Percentiles rank a stretch among this genome's conserved stretches.
phyloP scores from a whole-genome alignment of 1,284 basidiomycete species.

The Boletus sp. region DNA sequence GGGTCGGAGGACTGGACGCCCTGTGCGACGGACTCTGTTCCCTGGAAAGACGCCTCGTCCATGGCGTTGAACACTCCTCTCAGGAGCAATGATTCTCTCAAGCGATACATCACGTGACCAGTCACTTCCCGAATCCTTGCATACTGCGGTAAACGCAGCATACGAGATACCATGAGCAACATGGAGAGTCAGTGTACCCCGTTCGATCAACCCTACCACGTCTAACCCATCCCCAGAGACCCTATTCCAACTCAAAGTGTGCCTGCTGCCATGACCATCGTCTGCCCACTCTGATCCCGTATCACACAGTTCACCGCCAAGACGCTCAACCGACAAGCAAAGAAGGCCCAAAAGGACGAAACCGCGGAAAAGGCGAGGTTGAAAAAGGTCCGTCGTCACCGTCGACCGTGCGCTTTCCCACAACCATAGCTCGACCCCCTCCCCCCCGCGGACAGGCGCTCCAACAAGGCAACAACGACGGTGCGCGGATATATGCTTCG shows the following conservation, averaged over 20 bases:
- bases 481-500: conserved; percentile 98
- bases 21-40: not conserved
- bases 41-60: conserved; percentile 2
- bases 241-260: conserved; percentile 90
- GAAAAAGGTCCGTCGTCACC: conserved; percentile 77
- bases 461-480: conserved; percentile 96
- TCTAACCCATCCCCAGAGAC: conserved; percentile 64
- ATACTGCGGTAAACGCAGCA: not conserved
- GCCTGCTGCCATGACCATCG: conserved; percentile 17
- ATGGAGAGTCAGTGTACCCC: conserved; percentile 77
- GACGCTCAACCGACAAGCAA: conserved; percentile 88
- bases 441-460: conserved; percentile 89
- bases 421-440: too few species aligned
- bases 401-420: too few species aligned
- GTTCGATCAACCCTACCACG: not conserved
- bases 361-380: conserved; percentile 81
- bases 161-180: conserved; percentile 62
- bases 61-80: conserved; percentile 11
- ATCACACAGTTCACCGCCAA: conserved; percentile 88
- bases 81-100: not conserved
- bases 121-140: not conserved
- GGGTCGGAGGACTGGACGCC: not conserved
- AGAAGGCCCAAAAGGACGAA: conserved; percentile 96
- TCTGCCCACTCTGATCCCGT: conserved; percentile 18
- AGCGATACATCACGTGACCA: conserved; percentile 22